phyloP scores from a whole-genome alignment of 805 yeast genomes.

The Maudiozyma turicensis region DNA sequence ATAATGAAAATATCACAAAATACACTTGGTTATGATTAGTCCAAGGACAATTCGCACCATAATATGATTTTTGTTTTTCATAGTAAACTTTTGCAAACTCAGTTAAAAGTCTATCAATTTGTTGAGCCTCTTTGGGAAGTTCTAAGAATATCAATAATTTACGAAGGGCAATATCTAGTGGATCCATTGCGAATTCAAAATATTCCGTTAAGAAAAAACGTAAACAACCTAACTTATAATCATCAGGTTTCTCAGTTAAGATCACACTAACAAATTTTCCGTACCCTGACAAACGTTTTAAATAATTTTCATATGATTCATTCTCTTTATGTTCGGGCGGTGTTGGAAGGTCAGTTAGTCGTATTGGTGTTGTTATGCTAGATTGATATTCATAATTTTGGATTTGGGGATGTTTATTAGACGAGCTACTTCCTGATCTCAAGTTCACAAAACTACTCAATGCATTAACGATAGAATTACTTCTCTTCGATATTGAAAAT shows the following conservation, averaged over 20 bases:
- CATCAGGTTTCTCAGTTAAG: constrained; percentile 22
- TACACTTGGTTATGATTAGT: constrained; percentile 44
- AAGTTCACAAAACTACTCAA: constrained; percentile 30
- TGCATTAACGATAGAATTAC: constrained; percentile 31
- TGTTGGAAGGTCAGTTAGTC: constrained; percentile 13
- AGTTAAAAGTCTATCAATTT: constrained; percentile 58
- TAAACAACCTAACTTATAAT: constrained; percentile 23
- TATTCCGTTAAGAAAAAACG: constrained; percentile 20
- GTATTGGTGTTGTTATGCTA: background rate
- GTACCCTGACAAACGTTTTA: constrained; percentile 23
- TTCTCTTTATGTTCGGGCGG: constrained; percentile 24
- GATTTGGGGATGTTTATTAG: constrained; percentile 5
- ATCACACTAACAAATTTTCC: constrained; percentile 27
- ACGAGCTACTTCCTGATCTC: constrained; percentile 21
- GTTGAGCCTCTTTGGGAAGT: constrained; percentile 66
- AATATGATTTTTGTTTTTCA: constrained; percentile 18
- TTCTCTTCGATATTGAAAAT: constrained; percentile 22
- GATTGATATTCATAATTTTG: constrained; percentile 1
- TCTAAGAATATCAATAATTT: constrained; percentile 47
- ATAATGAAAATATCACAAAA: constrained; percentile 51
- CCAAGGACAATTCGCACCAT: constrained; percentile 20
- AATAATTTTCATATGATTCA: constrained; percentile 25
- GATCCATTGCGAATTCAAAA: constrained; percentile 44
- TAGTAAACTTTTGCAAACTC: constrained; percentile 47
- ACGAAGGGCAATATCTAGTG: constrained; percentile 58